Evolutionary conservation across 306 rosid species (phyloP), one percentile per base, ranked within the genome.

Genomic region (Leucaena leucocephala): DNA sequence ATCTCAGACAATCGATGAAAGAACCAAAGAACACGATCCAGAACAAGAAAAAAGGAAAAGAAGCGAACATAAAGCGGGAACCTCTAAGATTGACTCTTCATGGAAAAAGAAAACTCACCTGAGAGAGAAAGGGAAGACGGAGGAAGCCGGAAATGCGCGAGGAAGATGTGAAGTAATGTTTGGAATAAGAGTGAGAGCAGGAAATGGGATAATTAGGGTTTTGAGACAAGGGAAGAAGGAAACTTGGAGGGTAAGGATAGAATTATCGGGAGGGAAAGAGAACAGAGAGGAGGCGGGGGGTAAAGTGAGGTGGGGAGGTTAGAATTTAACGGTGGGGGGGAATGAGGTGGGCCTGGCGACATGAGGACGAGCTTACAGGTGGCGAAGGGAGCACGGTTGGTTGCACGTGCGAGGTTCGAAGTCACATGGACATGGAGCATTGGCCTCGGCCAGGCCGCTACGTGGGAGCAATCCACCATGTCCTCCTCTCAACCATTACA

Each of bases 71-170:
- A 22, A 76, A 21, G 38, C n/a, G 8, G 11, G 63, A 81, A 85
- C 82, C 77, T 84, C 83, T 38, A 45, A 33, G 79, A 83, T 85
- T 68, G 84, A 85, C 82, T 85, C 68, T 3, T 80, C 49, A 61
- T 22, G 69, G 79, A 72, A 76, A 76, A 15, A 75, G 77, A 12
- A 27, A 55, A 69, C 76, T 86, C 84, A 86, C 92, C 91, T 73
- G 83, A 43, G 44, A 36, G 48, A 34, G 12, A 55, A 50, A n/a
- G 16, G n/a, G 45, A 58, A 65, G 35, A 44, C 21, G 49, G 36
- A 69, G 13, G 35, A 35, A 76, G 55, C 50, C 72, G n/a, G 42
- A 44, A 71, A 77, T 72, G 84, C 79, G 76, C n/a, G 15, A 48
- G 39, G n/a, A 46, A 76, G 88, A 84, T 75, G 82, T 63, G 83